A percentile compares a stretch with the other conserved stretches of the same genome.
Conservation (phyloP, 2,329 filamentous ascomycete species). For the Stenocarpella maydis region DNA sequence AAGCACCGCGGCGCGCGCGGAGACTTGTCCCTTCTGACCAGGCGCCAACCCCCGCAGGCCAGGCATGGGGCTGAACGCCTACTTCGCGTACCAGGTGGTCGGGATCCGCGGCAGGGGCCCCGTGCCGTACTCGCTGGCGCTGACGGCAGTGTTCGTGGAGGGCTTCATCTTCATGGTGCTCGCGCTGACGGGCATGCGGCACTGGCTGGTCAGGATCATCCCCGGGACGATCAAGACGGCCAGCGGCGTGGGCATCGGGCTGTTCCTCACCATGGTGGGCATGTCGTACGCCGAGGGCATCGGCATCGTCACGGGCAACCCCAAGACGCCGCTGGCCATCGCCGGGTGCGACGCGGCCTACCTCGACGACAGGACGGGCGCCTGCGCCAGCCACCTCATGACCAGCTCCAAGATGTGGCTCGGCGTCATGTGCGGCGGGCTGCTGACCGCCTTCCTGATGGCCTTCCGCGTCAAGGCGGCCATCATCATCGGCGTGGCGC, state of each 20-base stretch:
- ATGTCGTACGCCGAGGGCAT: slow-evolving; percentile 84
- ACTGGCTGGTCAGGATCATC: slow-evolving; percentile 75
- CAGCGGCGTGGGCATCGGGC: slow-evolving; percentile 70
- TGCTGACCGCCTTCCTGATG: slow-evolving; percentile 84
- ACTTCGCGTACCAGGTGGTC: slow-evolving; percentile 73
- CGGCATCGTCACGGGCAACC: slow-evolving; percentile 78
- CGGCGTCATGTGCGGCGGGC: slow-evolving; percentile 80
- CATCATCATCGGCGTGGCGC: slow-evolving; percentile 75
- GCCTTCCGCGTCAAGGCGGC: slow-evolving; percentile 78
- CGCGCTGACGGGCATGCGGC: slow-evolving; percentile 73
- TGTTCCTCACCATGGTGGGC: slow-evolving; percentile 71
- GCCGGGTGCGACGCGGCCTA: slow-evolving; percentile 74
- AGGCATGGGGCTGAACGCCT: slow-evolving; percentile 73
- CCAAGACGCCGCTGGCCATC: slow-evolving; percentile 75
- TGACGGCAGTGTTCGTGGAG: slow-evolving; percentile 71
- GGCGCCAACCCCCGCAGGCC: slow-evolving; percentile 47
- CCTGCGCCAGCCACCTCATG: slow-evolving; percentile 72
- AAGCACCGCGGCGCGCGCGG: too few species aligned
- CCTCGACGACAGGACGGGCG: slow-evolving; percentile 56
- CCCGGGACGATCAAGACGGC: slow-evolving; percentile 72
- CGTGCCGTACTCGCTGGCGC: slow-evolving; percentile 66
- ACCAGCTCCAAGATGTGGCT: slow-evolving; percentile 84
- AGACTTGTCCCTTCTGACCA: too few species aligned
- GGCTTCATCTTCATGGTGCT: slow-evolving; percentile 71
- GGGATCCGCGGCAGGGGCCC: slow-evolving; percentile 65